Percentiles rank a stretch among this genome's conserved stretches.
Evolutionary conservation across 169 alveolate species (phyloP).

Genomic region (Plasmodium vivax): DNA sequence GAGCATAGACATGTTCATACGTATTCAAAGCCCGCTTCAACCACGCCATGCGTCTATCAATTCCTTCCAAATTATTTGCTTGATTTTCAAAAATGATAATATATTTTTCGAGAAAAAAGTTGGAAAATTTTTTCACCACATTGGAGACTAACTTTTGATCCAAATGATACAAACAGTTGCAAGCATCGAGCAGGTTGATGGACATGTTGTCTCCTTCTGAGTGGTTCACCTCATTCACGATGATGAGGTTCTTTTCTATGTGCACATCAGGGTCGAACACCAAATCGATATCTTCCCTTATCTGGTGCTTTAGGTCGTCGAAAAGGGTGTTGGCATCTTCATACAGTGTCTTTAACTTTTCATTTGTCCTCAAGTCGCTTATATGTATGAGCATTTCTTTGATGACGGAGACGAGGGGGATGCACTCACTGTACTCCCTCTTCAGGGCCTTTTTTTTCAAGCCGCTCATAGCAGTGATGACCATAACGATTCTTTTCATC

Average conservation of each 20-base stretch:
- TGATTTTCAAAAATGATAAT: constrained; percentile 45
- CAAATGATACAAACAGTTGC: constrained; percentile 54
- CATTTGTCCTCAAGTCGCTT: constrained; percentile 10
- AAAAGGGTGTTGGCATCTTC: constrained; percentile 24
- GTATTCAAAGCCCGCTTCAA: constrained; percentile 51
- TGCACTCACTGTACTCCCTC: constrained; percentile 60
- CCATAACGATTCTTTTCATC: constrained; percentile 60
- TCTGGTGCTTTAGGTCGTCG: constrained; percentile 57
- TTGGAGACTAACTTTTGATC: neutral
- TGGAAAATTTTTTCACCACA: constrained; percentile 40
- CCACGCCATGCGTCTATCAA: constrained; percentile 72
- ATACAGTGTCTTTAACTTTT: constrained; percentile 1
- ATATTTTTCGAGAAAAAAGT: constrained; percentile 62
- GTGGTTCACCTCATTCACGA: neutral
- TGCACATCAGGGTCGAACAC: constrained; percentile 61
- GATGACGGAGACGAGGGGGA: constrained; percentile 10
- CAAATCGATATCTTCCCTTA: constrained; percentile 52
- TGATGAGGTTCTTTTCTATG: constrained; percentile 36
- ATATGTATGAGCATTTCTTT: constrained; percentile 51
- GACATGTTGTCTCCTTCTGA: neutral
- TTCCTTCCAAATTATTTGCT: constrained; percentile 49
- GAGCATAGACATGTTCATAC: constrained; percentile 44
- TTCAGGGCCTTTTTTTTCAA: constrained; percentile 70
- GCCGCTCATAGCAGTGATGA: constrained; percentile 52
- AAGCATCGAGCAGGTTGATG: constrained; percentile 68